A percentile compares a stretch with the other conserved stretches of the same genome.
phyloP scores from a whole-genome alignment of 2,329 filamentous ascomycete species.

The Aphanoascus verrucosus region DNA sequence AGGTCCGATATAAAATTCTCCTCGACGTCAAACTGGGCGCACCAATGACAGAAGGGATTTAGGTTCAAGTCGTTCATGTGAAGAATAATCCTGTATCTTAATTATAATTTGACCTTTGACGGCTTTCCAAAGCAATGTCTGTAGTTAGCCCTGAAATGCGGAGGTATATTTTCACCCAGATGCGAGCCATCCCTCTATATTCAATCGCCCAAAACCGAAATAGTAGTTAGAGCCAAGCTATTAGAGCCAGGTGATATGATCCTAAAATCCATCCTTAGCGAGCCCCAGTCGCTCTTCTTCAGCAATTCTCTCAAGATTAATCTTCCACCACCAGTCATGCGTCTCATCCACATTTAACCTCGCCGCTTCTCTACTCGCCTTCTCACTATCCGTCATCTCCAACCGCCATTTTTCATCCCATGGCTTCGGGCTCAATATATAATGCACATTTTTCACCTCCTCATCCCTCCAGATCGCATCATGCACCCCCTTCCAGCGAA shows the following conservation, averaged over 20 bases:
- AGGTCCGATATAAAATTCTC: too few species aligned
- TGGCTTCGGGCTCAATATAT: conserved; percentile 51
- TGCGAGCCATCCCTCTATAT: too few species aligned
- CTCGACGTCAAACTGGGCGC: too few species aligned
- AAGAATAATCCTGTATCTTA: too few species aligned
- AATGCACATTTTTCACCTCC: conserved; percentile 53
- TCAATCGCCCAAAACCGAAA: background rate
- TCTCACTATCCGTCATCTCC: conserved; percentile 4
- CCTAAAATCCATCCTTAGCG: conserved; percentile 41
- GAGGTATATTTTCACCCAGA: too few species aligned
- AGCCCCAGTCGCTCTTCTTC: conserved; percentile 41
- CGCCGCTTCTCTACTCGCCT: background rate
- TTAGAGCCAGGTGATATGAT: background rate
- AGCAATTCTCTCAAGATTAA: conserved; percentile 40
- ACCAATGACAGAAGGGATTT: too few species aligned
- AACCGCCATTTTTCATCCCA: conserved; percentile 43
- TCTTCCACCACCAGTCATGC: conserved; percentile 49
- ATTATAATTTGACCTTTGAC: too few species aligned
- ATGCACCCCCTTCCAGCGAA: conserved; percentile 47
- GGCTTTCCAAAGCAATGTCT: too few species aligned
- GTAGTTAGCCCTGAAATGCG: too few species aligned
- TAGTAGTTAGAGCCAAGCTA: too few species aligned
- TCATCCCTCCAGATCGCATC: conserved; percentile 51
- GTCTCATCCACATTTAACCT: conserved; percentile 38
- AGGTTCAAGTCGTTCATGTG: too few species aligned